These are phyloP conservation scores for Sclerotinia subarctica DNA, from an alignment of 2,329 filamentous ascomycete species.

Conservation along the genomic window DNA sequence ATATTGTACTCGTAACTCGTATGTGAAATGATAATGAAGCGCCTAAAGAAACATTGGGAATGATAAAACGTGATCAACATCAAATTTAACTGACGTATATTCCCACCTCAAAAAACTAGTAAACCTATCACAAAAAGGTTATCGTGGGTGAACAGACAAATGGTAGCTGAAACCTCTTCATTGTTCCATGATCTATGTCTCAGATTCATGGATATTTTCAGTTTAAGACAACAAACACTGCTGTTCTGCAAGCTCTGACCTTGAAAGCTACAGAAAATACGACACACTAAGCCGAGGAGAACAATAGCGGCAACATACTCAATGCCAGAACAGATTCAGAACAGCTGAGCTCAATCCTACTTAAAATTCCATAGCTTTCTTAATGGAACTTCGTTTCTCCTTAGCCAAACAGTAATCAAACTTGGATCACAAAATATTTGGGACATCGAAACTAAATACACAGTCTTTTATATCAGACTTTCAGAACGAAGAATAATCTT, in stretches of 20 bases:
- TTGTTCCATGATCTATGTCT: fast-evolving
- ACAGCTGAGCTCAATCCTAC: background rate
- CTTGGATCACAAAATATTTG: background rate
- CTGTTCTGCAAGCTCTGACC: background rate
- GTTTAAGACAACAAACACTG: background rate
- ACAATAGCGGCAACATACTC: background rate
- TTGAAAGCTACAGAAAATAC: background rate
- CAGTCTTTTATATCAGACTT: background rate
- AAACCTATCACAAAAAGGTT: too few relatives aligned
- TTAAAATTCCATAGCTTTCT: background rate
- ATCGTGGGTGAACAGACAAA: background rate
- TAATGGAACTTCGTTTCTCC: background rate
- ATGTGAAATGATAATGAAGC: too few relatives aligned
- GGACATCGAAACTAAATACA: background rate
- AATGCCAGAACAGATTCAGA: background rate
- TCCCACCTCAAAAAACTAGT: too few relatives aligned
- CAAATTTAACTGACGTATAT: too few relatives aligned
- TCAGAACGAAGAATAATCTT: background rate
- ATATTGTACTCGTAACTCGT: too few relatives aligned
- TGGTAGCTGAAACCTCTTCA: too few relatives aligned
- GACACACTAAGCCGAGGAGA: background rate
- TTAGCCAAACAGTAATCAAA: background rate
- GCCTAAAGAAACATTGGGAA: too few relatives aligned
- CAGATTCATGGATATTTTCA: background rate
- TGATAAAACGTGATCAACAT: too few relatives aligned